A percentile compares a stretch with the other conserved stretches of the same genome.
phyloP scores from a whole-genome alignment of 2,329 filamentous ascomycete genomes.

The Penicillium vulpinum region DNA sequence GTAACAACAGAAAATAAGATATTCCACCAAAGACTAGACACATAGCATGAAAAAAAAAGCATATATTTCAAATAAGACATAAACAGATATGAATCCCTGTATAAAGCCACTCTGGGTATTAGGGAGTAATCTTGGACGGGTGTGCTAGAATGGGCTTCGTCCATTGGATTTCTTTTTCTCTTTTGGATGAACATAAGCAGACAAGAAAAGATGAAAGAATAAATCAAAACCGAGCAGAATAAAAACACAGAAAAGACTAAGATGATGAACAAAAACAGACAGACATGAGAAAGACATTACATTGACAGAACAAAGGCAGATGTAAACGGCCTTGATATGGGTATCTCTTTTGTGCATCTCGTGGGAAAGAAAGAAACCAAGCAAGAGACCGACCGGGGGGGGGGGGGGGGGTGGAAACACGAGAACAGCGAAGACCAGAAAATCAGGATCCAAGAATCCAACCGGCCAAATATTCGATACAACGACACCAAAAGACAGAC shows the following conservation, averaged over 20 bases:
- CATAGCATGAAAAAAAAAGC: not conserved
- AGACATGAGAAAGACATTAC: not conserved
- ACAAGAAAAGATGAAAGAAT: not conserved
- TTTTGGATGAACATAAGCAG: not conserved
- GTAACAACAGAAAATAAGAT: not conserved
- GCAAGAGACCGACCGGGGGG: constrained; percentile 8
- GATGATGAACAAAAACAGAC: not conserved
- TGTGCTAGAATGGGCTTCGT: not conserved
- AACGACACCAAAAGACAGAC: not conserved
- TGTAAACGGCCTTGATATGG: constrained; percentile 5
- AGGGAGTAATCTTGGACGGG: not conserved
- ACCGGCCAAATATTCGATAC: not conserved
- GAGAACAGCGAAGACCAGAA: not conserved
- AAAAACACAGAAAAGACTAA: not conserved
- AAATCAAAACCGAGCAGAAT: not conserved
- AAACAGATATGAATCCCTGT: not conserved
- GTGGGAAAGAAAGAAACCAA: constrained; percentile 4
- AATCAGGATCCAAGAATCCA: not conserved
- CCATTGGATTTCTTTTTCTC: not conserved
- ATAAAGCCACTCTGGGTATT: not conserved
- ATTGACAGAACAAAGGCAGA: not conserved
- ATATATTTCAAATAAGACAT: not conserved
- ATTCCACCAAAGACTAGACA: not conserved
- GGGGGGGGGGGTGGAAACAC: too few relatives aligned
- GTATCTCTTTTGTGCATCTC: constrained; percentile 14